Evolutionary conservation across 192 early-diverging fungal species (phyloP), one percentile per base, ranked within the genome.

Genomic region (Gigaspora rosea): DNA sequence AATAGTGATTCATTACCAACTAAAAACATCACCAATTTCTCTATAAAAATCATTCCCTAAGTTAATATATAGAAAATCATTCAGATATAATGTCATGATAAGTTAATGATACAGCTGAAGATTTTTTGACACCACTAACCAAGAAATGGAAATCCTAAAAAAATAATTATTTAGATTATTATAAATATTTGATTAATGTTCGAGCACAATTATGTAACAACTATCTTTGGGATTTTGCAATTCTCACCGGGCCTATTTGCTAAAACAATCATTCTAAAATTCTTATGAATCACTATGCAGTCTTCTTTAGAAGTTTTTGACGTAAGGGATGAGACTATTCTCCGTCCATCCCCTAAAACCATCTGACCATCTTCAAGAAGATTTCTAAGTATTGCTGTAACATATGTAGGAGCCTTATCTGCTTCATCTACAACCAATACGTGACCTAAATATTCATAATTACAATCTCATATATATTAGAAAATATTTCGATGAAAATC

Each of bases 231-330:
- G 7, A 7, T 41, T 7, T 41, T 41, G 41, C 7, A 41, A 54
- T 50, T 36, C 67, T 20, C 71, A 70, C 93, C 93, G 16, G 94
- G 94, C 20, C 94, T 86, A 76, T 95, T 95, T 35, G 94, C 94
- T 15, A 95, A 80, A 27, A 95, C 92, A 76, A 95, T 89, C 90
- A 95, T 94, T 35, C 92, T 86, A 85, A 95, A 95, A 58, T 92
- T 84, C 12, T 79, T 78, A 56, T 89, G 87, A n/a, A 89, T 81
- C 7, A 89, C 78, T 66, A 90, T 88, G 72, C 88, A 83, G 22
- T 77, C 80, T 48, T 80, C 80, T 20, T 81, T 77, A 4, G 77
- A 54, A 47, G 85, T 83, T 27, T 87, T 80, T 58, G 75, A 78
- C 0, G 81, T 81, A 11, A 84, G 73, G 57, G 84, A 82, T 33